A percentile compares a stretch with the other conserved stretches of the same genome.
These are phyloP conservation scores for Adansonia grandidieri DNA, from an alignment of 441 rosid species.

Conservation along the genomic window DNA sequence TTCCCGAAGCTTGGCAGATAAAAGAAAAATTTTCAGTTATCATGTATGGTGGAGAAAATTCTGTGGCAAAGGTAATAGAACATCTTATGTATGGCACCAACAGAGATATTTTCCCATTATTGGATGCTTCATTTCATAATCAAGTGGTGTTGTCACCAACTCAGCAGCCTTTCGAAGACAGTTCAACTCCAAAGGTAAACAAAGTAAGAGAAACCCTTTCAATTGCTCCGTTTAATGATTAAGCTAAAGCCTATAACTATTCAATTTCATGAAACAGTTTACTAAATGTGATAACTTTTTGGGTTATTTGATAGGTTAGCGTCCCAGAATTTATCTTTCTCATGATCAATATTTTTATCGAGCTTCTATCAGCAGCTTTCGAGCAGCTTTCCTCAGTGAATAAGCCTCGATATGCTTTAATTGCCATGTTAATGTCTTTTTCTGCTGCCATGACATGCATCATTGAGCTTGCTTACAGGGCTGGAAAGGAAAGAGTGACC, in stretches of 20 bases:
- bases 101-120: background rate
- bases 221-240: background rate
- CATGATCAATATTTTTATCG: slow-evolving; percentile 7
- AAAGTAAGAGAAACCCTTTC: background rate
- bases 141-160: background rate
- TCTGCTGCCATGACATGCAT: slow-evolving; percentile 1
- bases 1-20: background rate
- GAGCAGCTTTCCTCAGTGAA: slow-evolving; percentile 17
- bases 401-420: slow-evolving; percentile 2
- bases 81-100: background rate
- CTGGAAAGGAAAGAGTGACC: background rate
- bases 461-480: background rate
- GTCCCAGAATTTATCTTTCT: background rate
- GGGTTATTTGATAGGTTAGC: slow-evolving; percentile 1
- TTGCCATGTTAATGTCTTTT: slow-evolving; percentile 9
- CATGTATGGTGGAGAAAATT: background rate
- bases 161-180: background rate
- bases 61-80: slow-evolving; percentile 2
- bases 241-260: background rate
- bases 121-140: slow-evolving; percentile 5
- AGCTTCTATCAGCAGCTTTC: slow-evolving; percentile 16
- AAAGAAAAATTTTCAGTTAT: background rate
- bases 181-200: slow-evolving; percentile 18
- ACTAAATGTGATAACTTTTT: background rate
- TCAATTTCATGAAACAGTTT: background rate